Percentiles rank a stretch among this genome's conserved stretches.
phyloP scores from a whole-genome alignment of 2,329 filamentous ascomycete genomes.

The Fonsecaea pugnacius region DNA sequence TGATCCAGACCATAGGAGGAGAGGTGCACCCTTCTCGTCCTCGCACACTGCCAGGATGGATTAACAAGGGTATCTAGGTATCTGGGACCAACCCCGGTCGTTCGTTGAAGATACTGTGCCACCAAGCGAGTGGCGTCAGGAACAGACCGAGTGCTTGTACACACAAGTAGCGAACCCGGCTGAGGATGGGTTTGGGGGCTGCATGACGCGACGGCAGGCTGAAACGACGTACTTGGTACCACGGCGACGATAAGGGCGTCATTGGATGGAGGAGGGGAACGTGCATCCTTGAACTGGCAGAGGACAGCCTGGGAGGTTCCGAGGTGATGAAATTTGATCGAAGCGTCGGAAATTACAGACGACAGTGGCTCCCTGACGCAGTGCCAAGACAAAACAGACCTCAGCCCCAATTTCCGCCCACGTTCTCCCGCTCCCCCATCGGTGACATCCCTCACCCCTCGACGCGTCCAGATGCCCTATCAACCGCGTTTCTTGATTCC shows the following conservation, averaged over 20 bases:
- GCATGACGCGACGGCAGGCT: constrained; percentile 20
- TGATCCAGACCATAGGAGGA: not conserved
- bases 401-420: not conserved
- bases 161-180: not conserved
- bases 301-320: not conserved
- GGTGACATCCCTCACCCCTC: not conserved
- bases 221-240: constrained; percentile 14
- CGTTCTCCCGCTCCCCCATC: not conserved
- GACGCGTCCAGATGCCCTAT: not conserved
- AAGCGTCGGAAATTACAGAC: constrained; percentile 1
- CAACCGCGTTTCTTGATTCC: not conserved
- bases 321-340: constrained; percentile 1
- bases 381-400: not conserved
- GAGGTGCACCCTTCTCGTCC: not conserved
- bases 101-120: not conserved
- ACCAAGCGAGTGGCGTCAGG: constrained; percentile 8
- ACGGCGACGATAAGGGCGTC: not conserved
- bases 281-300: not conserved
- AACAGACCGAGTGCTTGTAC: not conserved
- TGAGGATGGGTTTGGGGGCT: not conserved
- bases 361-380: not conserved
- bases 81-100: constrained; percentile 6
- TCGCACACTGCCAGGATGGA: not conserved
- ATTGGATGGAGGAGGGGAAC: constrained; percentile 2
- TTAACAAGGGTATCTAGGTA: constrained; percentile 9